A percentile compares a stretch with the other conserved stretches of the same genome.
phyloP scores from a whole-genome alignment of 2,329 filamentous ascomycete species.

The Xylariales sp. region DNA sequence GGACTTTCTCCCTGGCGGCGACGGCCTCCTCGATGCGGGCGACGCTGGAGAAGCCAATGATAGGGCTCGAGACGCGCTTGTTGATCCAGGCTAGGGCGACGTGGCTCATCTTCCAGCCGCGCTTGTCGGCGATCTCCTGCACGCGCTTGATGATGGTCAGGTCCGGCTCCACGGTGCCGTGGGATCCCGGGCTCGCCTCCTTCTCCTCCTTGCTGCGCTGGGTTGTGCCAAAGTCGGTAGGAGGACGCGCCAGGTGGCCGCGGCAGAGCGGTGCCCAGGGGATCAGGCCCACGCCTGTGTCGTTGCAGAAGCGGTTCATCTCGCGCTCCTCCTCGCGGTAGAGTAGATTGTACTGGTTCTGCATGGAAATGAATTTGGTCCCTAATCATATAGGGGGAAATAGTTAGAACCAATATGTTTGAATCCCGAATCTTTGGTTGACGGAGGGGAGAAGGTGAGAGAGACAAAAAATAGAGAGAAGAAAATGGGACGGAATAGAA shows the following conservation, averaged over 20 bases:
- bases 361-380: conserved; percentile 55
- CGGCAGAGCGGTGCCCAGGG: conserved; percentile 21
- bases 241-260: conserved; percentile 11
- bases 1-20: conserved; percentile 27
- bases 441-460: too few species aligned
- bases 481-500: not conserved
- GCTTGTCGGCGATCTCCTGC: conserved; percentile 42
- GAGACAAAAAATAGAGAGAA: too few species aligned
- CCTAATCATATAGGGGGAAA: conserved; percentile 60
- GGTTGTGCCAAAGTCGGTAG: not conserved
- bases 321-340: conserved; percentile 55
- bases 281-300: conserved; percentile 37
- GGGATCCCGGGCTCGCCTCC: not conserved
- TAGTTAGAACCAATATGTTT: conserved; percentile 49
- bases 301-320: conserved; percentile 37
- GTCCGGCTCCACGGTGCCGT: not conserved
- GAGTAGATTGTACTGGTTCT: conserved; percentile 49
- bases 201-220: conserved; percentile 1
- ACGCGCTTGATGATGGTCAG: conserved; percentile 40
- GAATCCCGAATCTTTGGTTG: too few species aligned
- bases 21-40: conserved; percentile 52
- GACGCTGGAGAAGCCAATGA: conserved; percentile 46
- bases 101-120: conserved; percentile 51
- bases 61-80: conserved; percentile 40
- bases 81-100: conserved; percentile 53